Evolutionary conservation across 129 eudicot genomes (phyloP).

Genomic region (Silybum marianum): DNA sequence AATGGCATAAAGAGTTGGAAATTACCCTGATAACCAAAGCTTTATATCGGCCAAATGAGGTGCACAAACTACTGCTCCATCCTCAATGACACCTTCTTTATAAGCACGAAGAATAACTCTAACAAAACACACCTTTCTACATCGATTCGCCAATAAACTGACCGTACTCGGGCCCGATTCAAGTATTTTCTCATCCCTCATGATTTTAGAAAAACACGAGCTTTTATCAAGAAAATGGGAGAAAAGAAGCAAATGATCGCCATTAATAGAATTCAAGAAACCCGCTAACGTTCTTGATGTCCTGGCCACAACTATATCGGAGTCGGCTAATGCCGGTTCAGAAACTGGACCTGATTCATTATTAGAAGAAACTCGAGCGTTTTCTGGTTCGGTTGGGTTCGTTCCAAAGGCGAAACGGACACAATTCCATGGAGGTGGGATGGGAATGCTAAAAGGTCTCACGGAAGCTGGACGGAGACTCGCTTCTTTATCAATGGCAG

Average conservation of each 20-base stretch:
- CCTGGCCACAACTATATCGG: conserved; percentile 56
- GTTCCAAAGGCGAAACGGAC: conserved; percentile 32
- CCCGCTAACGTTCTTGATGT: conserved; percentile 46
- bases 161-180: conserved; percentile 26
- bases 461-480: conserved; percentile 53
- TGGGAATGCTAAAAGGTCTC: conserved; percentile 59
- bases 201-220: conserved; percentile 38
- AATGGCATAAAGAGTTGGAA: not conserved
- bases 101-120: conserved; percentile 73
- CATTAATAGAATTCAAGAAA: conserved; percentile 43
- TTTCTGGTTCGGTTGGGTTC: conserved; percentile 19
- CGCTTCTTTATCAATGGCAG: conserved; percentile 37
- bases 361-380: conserved; percentile 22
- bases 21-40: conserved; percentile 61
- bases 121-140: conserved; percentile 50
- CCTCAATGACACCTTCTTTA: conserved; percentile 85
- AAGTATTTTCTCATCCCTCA: conserved; percentile 49
- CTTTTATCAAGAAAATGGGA: conserved; percentile 32
- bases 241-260: conserved; percentile 47
- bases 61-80: conserved; percentile 91
- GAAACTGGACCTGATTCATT: conserved; percentile 22
- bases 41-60: conserved; percentile 63
- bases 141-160: conserved; percentile 13
- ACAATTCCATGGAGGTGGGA: conserved; percentile 77
- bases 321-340: conserved; percentile 12